Conservation (phyloP, 345 rosid species). For the Ceriops decandra region DNA sequence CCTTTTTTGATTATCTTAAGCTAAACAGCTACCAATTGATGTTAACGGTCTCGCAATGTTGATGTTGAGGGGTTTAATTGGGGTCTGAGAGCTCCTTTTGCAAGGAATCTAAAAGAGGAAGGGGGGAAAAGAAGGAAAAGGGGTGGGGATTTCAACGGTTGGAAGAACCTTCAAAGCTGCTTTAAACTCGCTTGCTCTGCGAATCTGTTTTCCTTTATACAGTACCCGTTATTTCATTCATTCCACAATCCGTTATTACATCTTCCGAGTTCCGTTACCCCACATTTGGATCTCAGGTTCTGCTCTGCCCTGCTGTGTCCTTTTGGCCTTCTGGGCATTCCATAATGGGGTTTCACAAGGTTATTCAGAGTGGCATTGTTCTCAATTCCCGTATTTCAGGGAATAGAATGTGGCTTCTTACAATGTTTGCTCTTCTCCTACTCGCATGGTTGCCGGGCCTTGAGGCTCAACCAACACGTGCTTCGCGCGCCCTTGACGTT, state of each 20-base stretch:
- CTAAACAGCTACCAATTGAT: too few species aligned
- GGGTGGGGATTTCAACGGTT: constrained; percentile 16
- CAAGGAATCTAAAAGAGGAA: constrained; percentile 17
- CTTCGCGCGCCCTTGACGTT: constrained; percentile 54
- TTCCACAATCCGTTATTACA: background rate
- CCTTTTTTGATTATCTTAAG: too few species aligned
- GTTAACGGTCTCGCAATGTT: too few species aligned
- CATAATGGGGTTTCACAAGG: background rate
- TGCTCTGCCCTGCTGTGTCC: background rate
- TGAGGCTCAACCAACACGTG: constrained; percentile 31
- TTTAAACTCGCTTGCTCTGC: constrained; percentile 4
- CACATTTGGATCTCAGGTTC: background rate
- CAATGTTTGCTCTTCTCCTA: constrained; percentile 32
- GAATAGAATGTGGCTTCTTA: constrained; percentile 66
- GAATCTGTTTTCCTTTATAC: constrained; percentile 21
- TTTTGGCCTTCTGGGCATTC: background rate
- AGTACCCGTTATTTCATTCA: constrained; percentile 17
- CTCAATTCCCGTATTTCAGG: constrained; percentile 19
- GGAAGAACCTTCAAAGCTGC: constrained; percentile 23
- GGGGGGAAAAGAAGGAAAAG: background rate
- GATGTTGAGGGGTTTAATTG: too few species aligned
- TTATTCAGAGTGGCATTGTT: constrained; percentile 25
- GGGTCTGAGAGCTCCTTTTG: constrained; percentile 15
- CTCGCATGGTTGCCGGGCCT: constrained; percentile 24
- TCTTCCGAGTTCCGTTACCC: background rate